Evolutionary conservation across 768 basidiomycete species (phyloP), one percentile per base, ranked within the genome.

Genomic region (Sporobolomyces roseus): DNA sequence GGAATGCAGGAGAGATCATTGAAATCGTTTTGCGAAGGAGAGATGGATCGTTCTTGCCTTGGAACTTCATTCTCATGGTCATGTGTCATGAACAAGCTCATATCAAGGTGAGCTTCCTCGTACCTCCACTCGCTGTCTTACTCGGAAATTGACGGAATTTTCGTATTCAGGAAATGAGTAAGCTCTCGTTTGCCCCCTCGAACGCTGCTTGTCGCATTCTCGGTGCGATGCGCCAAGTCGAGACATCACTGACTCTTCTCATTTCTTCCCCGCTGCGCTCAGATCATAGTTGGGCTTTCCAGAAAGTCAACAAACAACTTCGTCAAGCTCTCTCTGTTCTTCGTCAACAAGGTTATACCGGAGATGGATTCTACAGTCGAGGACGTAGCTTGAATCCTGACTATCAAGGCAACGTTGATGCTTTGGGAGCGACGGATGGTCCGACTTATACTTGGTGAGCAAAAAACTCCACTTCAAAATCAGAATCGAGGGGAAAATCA

Each of bases 361-460:
- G 71, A 49, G 71, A 72, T 38, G 67, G 71, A 1, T 73, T 73
- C 67, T 73, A 61, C 59, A 27, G 46, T 21, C 17, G 21, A 10
- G 66, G 66, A n/a, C 32, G 56, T 14, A 51, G 29, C 23, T 43
- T 60, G 21, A 6, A n/a, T 4, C 55, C 56, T 4, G 25, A n/a
- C 9, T 43, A 51, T 46, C 27, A 25, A 30, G 51, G 54, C 0
- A 38, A 38, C n/a, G 45, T 41, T 17, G 19, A 21, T 2, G 29
- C 13, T 21, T 25, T 35, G 17, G n/a, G 23, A 1, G 23, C 16
- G 1, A 55, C 38, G 21, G 36, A 21, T 21, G 2, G 4, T 23
- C 56, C 56, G 27, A 52, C 32, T 19, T 59, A 50, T 48, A 59
- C 56, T 43, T 65, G 64, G 64, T 65, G 21, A 30, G 62, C 51